Base-by-base conservation (phyloP, 768 basidiomycete genomes). In the Phaffia tasmanica region DNA sequence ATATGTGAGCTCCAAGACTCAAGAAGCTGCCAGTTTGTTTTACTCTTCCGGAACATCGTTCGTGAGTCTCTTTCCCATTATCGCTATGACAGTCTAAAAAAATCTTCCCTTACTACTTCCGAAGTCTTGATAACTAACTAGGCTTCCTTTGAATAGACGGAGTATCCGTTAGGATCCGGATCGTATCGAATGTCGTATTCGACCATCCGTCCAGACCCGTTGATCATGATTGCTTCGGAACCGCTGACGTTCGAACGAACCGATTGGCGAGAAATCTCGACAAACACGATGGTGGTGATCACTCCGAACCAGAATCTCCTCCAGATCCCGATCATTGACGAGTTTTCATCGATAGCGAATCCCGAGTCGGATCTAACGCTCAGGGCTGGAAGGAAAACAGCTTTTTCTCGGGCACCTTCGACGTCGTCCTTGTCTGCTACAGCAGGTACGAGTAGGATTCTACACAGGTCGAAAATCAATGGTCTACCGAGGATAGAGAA, bases 251-350 rank as follows among this genome's bases (percentile, higher is more conserved):
- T 98, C 72, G 94, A 99, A 78, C 82, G 92, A 81, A 89, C 90
- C 60, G 95, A 99, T 75, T 99, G 95, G 95, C 93, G 97, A 86
- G 95, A 97, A 76, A 93, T 99, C 73, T 87, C 87, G 75, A 94
- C 90, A 16, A 97, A 99, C 76, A 85, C 89, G 70, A 87, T 97
- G 86, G 86, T 91, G 27, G 85, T 95, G 58, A 87, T 97, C 71
- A 98, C 94, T 0, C 88, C 89, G 49, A 91, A 90, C 80, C 77
- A 78, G 77, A 97, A 97, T 74, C 76, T 95, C 29, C 79, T 97
- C 23, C 90, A 94, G 75, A 89, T 94, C 70, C 94, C 94, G 1
- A 95, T 98, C 73, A 79, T 88, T 55, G 49, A 60, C 21, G 55
- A 53, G 48, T 65, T 30, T n/a, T 58, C 46, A 15, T 8, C 30